Base-by-base conservation (phyloP, 768 basidiomycete species). In the Lactarius evosmus region DNA sequence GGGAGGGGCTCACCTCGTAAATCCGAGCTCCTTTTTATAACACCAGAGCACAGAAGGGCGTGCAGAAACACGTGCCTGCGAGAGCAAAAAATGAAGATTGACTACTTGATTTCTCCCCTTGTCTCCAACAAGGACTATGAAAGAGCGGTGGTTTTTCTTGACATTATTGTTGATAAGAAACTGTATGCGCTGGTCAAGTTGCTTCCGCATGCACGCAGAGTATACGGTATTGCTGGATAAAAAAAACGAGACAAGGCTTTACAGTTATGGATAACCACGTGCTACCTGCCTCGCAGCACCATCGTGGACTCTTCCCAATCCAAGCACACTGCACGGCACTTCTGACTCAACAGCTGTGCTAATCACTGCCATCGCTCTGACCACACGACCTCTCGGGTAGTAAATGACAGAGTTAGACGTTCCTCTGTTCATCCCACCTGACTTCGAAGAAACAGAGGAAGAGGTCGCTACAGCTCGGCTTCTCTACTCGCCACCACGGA, bases 1-100 rank as follows among this genome's bases (percentile, higher is more conserved):
- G 34, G 3, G 11, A 14, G 29, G 32, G n/a, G 78, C 85, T 68
- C 69, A 89, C 92, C 85, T 95, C 9, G 94, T 95, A 72, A 99
- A 99, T 0, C 95, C 96, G 0, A 99, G 81, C 41, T 98, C 95
- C 73, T 98, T 98, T 78, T 97, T 98, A 81, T 99, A 99, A 70
- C 95, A 97, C 97, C 97, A 99, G 65, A 98, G 77, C 1, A 97
- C 95, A 7, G 89, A 92, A 2, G 94, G 94, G 17, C 94, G 81
- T 4, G 93, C 89, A 25, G 92, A 94, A 2, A 94, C 87, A 59
- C 90, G 83, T 16, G 91, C 90, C 78, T 98, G 95, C 0, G 94
- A 94, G 19, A 99, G 84, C 52, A 99, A 74, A 75, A 91, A 98
- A 75, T 99, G 96, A 32, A 99, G 80, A 74, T 98, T 98, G 60